A percentile compares a stretch with the other conserved stretches of the same genome.
Conservation (phyloP, 2,329 filamentous ascomycete genomes). For the Arthrobotrys pseudoclavata region DNA sequence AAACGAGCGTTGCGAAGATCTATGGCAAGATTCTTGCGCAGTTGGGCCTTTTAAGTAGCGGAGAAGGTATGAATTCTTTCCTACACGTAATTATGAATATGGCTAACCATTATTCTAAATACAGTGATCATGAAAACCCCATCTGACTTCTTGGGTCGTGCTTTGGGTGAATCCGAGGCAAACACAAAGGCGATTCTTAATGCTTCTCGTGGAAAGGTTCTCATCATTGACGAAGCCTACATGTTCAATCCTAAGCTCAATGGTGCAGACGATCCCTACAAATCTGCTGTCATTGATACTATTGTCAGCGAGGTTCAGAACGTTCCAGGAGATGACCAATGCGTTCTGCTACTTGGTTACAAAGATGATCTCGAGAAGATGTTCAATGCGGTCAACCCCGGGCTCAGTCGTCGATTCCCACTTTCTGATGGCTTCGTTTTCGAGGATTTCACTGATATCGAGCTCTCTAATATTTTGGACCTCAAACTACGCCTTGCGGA, state of each 20-base stretch:
- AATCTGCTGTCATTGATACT: slow-evolving; percentile 78
- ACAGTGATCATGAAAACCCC: slow-evolving; percentile 77
- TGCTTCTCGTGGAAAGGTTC: slow-evolving; percentile 77
- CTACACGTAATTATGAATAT: neutral
- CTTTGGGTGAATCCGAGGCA: slow-evolving; percentile 76
- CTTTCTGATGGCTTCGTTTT: slow-evolving; percentile 76
- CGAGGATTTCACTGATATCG: slow-evolving; percentile 75
- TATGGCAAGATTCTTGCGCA: slow-evolving; percentile 78
- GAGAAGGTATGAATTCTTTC: slow-evolving; percentile 68
- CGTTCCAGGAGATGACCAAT: slow-evolving; percentile 78
- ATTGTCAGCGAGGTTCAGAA: slow-evolving; percentile 81
- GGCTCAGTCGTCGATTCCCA: slow-evolving; percentile 76
- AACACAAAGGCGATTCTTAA: slow-evolving; percentile 80
- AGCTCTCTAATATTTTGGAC: slow-evolving; percentile 74
- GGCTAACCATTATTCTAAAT: neutral
- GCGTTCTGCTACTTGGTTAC: slow-evolving; percentile 79
- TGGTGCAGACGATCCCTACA: slow-evolving; percentile 70
- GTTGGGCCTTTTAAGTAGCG: slow-evolving; percentile 76
- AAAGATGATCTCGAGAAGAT: slow-evolving; percentile 77
- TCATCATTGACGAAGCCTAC: slow-evolving; percentile 86
- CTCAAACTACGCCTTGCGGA: slow-evolving; percentile 74
- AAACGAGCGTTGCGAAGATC: slow-evolving; percentile 80
- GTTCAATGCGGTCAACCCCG: slow-evolving; percentile 81
- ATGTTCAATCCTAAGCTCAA: slow-evolving; percentile 68
- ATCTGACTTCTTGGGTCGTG: slow-evolving; percentile 77